Evolutionary conservation across 2,329 filamentous ascomycete species (phyloP).

Genomic region (Neophaeococcomyces aloes): DNA sequence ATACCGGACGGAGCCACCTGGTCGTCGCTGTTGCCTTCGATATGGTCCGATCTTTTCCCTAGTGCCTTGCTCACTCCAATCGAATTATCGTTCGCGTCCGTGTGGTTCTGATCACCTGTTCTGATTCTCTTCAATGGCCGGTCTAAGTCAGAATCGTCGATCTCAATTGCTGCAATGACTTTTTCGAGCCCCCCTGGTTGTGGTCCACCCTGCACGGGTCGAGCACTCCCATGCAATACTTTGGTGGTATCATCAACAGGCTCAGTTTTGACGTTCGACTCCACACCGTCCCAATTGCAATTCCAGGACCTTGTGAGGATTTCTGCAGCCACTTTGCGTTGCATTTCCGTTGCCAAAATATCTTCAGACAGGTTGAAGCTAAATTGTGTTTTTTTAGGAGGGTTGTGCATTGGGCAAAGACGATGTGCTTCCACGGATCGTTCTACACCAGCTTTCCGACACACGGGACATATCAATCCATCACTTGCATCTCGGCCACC

Average conservation of each 20-base stretch:
- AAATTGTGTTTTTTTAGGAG: constrained; percentile 9
- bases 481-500: constrained; percentile 13
- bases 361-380: constrained; percentile 17
- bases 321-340: constrained; percentile 12
- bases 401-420: constrained; percentile 16
- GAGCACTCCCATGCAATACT: background rate
- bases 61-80: background rate
- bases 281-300: constrained; percentile 12
- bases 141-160: background rate
- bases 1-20: background rate
- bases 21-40: background rate
- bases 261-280: background rate
- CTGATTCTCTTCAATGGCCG: background rate
- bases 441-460: constrained; percentile 6
- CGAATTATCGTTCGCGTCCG: background rate
- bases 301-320: constrained; percentile 8
- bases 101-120: background rate
- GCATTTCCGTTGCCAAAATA: constrained; percentile 13
- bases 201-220: background rate
- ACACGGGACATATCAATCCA: constrained; percentile 14
- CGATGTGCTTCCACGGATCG: constrained; percentile 12
- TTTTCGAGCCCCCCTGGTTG: background rate
- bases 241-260: background rate
- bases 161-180: background rate
- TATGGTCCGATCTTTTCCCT: background rate